Base-by-base conservation (phyloP, 805 yeast species). In the Candida suzukii region DNA sequence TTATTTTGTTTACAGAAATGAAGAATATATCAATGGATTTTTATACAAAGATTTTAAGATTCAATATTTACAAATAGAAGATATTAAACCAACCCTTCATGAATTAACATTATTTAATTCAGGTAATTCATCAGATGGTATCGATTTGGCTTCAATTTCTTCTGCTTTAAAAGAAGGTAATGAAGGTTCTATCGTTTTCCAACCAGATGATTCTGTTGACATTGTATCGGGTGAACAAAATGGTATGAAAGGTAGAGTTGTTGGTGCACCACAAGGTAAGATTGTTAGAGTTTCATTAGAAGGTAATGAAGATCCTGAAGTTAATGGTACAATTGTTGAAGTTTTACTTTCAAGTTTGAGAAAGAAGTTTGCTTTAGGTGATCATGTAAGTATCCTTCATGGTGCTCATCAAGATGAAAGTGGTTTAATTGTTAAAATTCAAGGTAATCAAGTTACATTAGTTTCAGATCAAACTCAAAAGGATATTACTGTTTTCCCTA, bases 331-430 rank as follows among this genome's bases (percentile, higher is more conserved):
- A 13, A 53, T 64, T 51, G 71, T 90, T 49, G 95, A 93, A 45
- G 83, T 90, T 39, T 96, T 97, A 27, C 74, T 83, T 3, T 73
- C 76, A 35, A 81, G 87, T 47, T 70, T 93, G 55, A 78, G 97
- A 58, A 93, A 93, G 60, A 78, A 85, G 41, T 91, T 91, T 63
- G 65, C 74, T 40, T 79, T 87, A 33, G 99, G 99, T 71, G 98
- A 91, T 61, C 97, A 93, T 60, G 96, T 93, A 19, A 81, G 95
- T 43, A 93, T 91, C 26, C 75, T 85, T 30, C 86, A 81, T 56
- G 99, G 99, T 58, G 88, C 85, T 56, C 95, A 87, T 61, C 71
- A 79, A 40, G 96, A 91, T 55, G 96, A 90, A 56, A 88, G 96
- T 28, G 99, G 99, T 66, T 73, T 93, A 66, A 95, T 93, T 39